A percentile compares a stretch with the other conserved stretches of the same genome.
Conservation (phyloP, 2,329 filamentous ascomycete species). For the Penicillium hordei region DNA sequence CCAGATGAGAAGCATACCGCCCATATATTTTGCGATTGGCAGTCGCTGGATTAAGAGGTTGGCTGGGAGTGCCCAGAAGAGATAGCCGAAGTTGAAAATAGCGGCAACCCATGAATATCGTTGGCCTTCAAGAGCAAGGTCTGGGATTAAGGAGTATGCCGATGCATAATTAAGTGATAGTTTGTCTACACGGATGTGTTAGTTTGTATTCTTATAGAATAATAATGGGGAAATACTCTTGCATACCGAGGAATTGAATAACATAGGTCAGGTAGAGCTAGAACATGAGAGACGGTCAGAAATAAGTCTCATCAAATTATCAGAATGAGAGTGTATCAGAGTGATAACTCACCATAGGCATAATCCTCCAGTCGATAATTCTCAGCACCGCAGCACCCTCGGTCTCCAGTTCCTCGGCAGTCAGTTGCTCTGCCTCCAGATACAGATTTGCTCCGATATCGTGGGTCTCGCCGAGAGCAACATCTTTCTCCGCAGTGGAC, state of each 20-base stretch:
- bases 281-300: conserved; percentile 19
- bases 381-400: conserved; percentile 45
- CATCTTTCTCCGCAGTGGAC: conserved; percentile 21
- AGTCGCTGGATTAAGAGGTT: conserved; percentile 45
- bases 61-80: conserved; percentile 43
- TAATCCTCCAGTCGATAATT: conserved; percentile 49
- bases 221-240: background rate
- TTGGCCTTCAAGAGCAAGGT: conserved; percentile 44
- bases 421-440: conserved; percentile 46
- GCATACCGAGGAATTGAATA: conserved; percentile 47
- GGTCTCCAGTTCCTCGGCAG: conserved; percentile 45
- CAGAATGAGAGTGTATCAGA: background rate
- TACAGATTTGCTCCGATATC: conserved; percentile 51
- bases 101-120: conserved; percentile 49
- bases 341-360: conserved; percentile 44
- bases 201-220: background rate
- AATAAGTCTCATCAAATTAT: too few relatives aligned
- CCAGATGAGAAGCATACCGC: conserved; percentile 46
- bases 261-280: conserved; percentile 43
- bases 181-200: conserved; percentile 22
- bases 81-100: conserved; percentile 48
- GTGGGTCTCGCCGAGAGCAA: conserved; percentile 23
- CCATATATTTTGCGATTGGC: conserved; percentile 46
- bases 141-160: conserved; percentile 45
- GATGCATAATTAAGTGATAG: conserved; percentile 38